Percentiles rank a stretch among this genome's conserved stretches.
phyloP scores from a whole-genome alignment of 2,329 filamentous ascomycete species.

The Blastomyces percursus region DNA sequence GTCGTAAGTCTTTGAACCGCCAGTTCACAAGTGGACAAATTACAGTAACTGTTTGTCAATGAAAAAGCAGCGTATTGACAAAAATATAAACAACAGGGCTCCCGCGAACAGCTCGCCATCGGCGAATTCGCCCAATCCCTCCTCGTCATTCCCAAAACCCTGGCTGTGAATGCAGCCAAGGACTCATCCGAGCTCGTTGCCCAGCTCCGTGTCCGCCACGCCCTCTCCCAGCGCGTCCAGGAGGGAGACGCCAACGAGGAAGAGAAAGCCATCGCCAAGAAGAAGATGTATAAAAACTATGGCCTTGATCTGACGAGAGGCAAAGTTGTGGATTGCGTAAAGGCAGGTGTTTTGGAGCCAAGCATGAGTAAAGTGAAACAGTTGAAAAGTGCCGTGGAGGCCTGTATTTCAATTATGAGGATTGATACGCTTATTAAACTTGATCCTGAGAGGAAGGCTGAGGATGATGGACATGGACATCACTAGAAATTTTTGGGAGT shows the following conservation, averaged over 20 bases:
- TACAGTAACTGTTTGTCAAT: neutral
- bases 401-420: conserved; percentile 97
- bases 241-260: conserved; percentile 69
- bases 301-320: conserved; percentile 82
- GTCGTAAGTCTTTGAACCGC: conserved; percentile 46
- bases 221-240: conserved; percentile 80
- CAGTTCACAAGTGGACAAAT: neutral
- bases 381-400: conserved; percentile 96
- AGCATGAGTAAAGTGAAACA: conserved; percentile 98
- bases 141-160: conserved; percentile 87
- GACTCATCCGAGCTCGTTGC: conserved; percentile 91
- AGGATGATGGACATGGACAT: conserved; percentile 78
- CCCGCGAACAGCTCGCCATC: conserved; percentile 93
- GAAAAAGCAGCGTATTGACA: neutral
- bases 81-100: conserved; percentile 43
- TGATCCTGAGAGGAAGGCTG: conserved; percentile 71
- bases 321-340: conserved; percentile 84
- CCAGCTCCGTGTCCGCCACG: conserved; percentile 87
- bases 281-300: conserved; percentile 98
- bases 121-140: conserved; percentile 94
- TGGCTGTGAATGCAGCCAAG: conserved; percentile 94
- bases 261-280: conserved; percentile 79
- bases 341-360: conserved; percentile 89
- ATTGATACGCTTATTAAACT: conserved; percentile 98
- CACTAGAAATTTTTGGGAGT: conserved; percentile 38